These are phyloP conservation scores for Fusarium concolor DNA, from an alignment of 2,329 filamentous ascomycete genomes.

Conservation along the genomic window DNA sequence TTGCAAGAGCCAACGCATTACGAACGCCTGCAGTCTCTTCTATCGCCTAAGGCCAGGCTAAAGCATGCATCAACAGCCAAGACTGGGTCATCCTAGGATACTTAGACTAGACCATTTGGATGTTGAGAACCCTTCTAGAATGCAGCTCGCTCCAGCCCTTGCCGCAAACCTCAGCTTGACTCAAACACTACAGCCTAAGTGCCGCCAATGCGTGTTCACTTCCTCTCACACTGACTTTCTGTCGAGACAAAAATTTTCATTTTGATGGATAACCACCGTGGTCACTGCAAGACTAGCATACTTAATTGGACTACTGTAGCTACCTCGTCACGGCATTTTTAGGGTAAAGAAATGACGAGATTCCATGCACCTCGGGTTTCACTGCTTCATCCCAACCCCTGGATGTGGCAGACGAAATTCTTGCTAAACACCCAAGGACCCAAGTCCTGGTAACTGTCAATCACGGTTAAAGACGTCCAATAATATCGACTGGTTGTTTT, in stretches of 20 bases:
- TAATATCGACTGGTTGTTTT: slow-evolving; percentile 12
- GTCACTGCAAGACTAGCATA: background rate
- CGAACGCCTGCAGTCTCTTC: slow-evolving; percentile 1
- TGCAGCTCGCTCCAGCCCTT: slow-evolving; percentile 24
- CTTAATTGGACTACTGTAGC: slow-evolving; percentile 14
- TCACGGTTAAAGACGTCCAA: slow-evolving; percentile 31
- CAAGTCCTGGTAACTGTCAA: slow-evolving; percentile 23
- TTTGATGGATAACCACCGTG: background rate
- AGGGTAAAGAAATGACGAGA: slow-evolving; percentile 43
- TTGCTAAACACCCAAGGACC: slow-evolving; percentile 16
- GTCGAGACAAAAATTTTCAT: slow-evolving; percentile 2
- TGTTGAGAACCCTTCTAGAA: slow-evolving; percentile 31
- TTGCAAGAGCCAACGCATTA: slow-evolving; percentile 29
- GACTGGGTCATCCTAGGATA: slow-evolving; percentile 24
- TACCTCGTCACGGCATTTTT: slow-evolving; percentile 2
- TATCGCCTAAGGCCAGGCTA: slow-evolving; percentile 24
- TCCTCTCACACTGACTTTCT: background rate
- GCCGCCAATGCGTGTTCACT: slow-evolving; percentile 11
- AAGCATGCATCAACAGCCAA: slow-evolving; percentile 31
- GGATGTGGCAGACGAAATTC: slow-evolving; percentile 19
- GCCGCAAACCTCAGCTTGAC: slow-evolving; percentile 32
- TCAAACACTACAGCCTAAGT: slow-evolving; percentile 24
- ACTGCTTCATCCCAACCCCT: slow-evolving; percentile 37
- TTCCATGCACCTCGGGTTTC: slow-evolving; percentile 39
- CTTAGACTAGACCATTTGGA: slow-evolving; percentile 18